phyloP scores from a whole-genome alignment of 1,139 yeast species.

The Pneumocystis wakefieldiae region DNA sequence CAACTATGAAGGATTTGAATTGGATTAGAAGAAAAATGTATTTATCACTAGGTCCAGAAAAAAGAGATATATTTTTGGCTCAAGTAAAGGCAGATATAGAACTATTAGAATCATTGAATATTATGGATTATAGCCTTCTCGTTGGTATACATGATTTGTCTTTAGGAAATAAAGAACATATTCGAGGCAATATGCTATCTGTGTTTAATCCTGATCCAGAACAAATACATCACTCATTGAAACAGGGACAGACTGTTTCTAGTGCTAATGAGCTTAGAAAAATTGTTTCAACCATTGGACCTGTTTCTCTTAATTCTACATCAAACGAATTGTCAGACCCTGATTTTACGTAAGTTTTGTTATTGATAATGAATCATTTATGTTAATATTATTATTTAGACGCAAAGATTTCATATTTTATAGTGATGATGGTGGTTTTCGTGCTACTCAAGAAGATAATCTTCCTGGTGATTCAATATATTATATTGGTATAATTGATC shows the following conservation, averaged over 20 bases:
- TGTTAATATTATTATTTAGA: background rate
- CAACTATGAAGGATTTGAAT: conserved; percentile 66
- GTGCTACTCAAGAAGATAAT: conserved; percentile 53
- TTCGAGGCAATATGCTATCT: conserved; percentile 26
- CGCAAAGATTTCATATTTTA: conserved; percentile 38
- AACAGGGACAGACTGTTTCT: conserved; percentile 4
- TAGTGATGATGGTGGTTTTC: conserved; percentile 74
- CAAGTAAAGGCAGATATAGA: conserved; percentile 67
- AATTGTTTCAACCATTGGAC: conserved; percentile 13
- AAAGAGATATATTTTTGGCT: conserved; percentile 40
- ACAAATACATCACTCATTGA: conserved; percentile 4
- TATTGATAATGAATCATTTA: background rate
- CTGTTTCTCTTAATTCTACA: conserved; percentile 12
- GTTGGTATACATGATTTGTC: conserved; percentile 72
- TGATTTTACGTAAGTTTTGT: conserved; percentile 2
- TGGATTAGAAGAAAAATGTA: conserved; percentile 57
- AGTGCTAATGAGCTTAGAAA: conserved; percentile 12
- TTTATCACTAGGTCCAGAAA: conserved; percentile 59
- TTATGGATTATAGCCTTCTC: conserved; percentile 88
- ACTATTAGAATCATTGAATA: conserved; percentile 33
- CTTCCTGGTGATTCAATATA: conserved; percentile 58
- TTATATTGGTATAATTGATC: conserved; percentile 87
- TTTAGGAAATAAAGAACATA: conserved; percentile 36
- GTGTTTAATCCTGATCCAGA: conserved; percentile 25
- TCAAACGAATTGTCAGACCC: conserved; percentile 6